Conservation (phyloP, 169 alveolate genomes). For the Plasmodium vivax region DNA sequence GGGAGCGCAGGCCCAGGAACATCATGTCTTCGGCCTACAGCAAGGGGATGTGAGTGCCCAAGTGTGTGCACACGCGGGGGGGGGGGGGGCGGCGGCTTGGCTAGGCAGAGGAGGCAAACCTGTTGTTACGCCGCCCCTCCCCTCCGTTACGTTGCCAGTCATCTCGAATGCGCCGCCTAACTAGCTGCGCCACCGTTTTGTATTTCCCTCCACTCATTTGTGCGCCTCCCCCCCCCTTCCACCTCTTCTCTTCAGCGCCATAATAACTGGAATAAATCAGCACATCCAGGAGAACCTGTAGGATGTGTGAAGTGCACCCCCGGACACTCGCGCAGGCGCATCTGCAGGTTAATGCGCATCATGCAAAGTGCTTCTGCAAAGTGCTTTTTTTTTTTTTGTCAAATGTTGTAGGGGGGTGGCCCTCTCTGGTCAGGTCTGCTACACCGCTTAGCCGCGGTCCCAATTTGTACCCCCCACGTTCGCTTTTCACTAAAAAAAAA, state of each 20-base stretch:
- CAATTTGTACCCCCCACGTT: background rate
- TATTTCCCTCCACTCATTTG: background rate
- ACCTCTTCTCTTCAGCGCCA: constrained; percentile 32
- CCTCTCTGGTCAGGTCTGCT: background rate
- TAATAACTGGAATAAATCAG: constrained; percentile 50
- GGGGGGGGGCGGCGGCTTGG: background rate
- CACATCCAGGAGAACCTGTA: constrained; percentile 22
- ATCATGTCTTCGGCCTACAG: constrained; percentile 50
- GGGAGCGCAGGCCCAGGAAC: constrained; percentile 12
- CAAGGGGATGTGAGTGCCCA: constrained; percentile 36
- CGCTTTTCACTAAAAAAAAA: background rate
- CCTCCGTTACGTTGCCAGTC: background rate
- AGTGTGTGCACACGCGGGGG: background rate
- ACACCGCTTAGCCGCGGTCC: background rate
- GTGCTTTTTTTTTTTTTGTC: too few species aligned
- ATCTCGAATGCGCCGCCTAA: background rate
- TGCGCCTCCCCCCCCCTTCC: background rate
- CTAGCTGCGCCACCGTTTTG: background rate
- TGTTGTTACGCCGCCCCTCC: background rate
- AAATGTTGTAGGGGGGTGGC: background rate
- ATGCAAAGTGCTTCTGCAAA: too few species aligned
- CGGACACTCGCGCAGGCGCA: background rate
- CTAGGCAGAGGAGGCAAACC: background rate
- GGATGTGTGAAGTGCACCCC: background rate
- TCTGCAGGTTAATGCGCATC: background rate